Conservation (phyloP, 2,329 filamentous ascomycete species). For the Aaosphaeria arxii region DNA sequence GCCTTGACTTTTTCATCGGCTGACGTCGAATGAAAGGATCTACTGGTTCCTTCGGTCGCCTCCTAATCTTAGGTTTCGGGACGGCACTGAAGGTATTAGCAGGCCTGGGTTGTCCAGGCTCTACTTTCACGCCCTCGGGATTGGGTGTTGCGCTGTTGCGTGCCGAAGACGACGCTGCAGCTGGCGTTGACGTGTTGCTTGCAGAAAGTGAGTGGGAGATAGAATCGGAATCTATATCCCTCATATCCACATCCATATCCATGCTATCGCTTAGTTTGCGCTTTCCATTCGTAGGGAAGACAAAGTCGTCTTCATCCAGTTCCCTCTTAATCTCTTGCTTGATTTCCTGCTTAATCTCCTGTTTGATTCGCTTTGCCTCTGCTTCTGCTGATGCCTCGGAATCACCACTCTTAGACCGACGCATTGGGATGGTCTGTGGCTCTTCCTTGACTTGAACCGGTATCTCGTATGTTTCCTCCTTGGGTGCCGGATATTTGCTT, state of each 20-base stretch:
- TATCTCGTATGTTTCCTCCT: conserved; percentile 9
- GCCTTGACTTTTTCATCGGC: conserved; percentile 24
- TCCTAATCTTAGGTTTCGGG: conserved; percentile 29
- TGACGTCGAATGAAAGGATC: conserved; percentile 26
- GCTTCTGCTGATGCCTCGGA: conserved; percentile 10
- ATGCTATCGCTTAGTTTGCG: conserved; percentile 69
- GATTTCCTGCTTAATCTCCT: conserved; percentile 8
- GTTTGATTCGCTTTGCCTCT: neutral
- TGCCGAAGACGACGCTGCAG: conserved; percentile 10
- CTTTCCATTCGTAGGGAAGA: conserved; percentile 60
- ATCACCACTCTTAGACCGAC: conserved; percentile 18
- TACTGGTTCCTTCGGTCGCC: conserved; percentile 19
- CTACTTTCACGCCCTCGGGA: neutral
- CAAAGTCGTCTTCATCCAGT: conserved; percentile 73
- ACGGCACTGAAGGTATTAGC: conserved; percentile 6
- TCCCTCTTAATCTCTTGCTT: conserved; percentile 42
- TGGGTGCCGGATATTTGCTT: conserved; percentile 34
- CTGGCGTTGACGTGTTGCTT: conserved; percentile 28
- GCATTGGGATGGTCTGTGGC: conserved; percentile 19
- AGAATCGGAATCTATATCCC: conserved; percentile 19
- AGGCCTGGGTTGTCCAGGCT: neutral
- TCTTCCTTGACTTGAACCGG: conserved; percentile 19
- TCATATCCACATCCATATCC: conserved; percentile 27
- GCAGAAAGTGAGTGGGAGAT: conserved; percentile 9
- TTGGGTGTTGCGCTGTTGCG: conserved; percentile 5